phyloP scores from a whole-genome alignment of 768 basidiomycete species.

The Lentinula edodes region DNA sequence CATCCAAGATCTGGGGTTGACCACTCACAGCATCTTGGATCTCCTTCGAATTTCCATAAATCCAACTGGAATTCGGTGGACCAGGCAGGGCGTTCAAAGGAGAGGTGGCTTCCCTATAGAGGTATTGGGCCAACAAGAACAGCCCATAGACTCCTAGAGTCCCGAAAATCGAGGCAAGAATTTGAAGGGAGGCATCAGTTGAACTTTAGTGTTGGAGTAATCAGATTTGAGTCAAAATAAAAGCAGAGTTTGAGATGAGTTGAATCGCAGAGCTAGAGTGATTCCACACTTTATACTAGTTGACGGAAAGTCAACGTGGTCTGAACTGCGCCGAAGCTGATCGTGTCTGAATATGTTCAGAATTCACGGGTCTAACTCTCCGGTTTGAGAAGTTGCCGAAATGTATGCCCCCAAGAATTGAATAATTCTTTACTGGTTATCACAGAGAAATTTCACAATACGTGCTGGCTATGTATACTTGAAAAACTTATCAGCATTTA shows the following conservation, averaged over 20 bases:
- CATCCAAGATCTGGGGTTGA: too few species aligned
- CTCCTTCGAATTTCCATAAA: conserved; percentile 29
- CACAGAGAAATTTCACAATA: too few species aligned
- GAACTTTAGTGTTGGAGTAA: neutral
- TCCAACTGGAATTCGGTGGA: conserved; percentile 23
- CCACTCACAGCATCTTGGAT: conserved; percentile 19
- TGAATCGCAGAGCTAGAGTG: too few species aligned
- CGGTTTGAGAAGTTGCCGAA: neutral
- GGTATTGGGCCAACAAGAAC: neutral
- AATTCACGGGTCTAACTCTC: neutral
- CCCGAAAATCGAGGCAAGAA: neutral
- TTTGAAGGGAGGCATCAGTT: neutral
- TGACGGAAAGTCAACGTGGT: neutral
- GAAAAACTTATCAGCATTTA: too few species aligned
- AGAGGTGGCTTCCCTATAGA: neutral
- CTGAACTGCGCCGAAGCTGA: neutral
- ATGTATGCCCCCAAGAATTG: too few species aligned
- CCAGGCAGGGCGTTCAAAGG: conserved; percentile 18
- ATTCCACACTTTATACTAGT: neutral
- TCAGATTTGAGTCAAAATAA: too few species aligned
- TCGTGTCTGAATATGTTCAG: neutral
- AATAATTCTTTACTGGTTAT: too few species aligned
- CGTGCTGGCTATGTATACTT: too few species aligned
- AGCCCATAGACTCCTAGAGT: neutral
- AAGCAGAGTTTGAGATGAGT: neutral